Evolutionary conservation across 73 alveolate species (phyloP), one percentile per base, ranked within the genome.

Genomic region (Symbiodinium natans): DNA sequence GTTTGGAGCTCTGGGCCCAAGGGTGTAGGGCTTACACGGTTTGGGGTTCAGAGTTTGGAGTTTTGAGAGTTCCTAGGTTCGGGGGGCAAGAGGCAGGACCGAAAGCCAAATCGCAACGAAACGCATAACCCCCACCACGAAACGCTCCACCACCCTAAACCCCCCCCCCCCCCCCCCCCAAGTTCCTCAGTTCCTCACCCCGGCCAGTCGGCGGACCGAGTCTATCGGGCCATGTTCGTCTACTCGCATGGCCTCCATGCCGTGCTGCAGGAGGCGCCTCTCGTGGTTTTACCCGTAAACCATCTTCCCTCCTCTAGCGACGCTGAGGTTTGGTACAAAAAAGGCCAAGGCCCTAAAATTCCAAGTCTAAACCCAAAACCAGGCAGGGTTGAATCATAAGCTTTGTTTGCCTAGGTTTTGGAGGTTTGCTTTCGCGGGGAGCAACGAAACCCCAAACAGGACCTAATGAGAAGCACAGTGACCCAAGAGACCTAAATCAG

Each of bases 161-260:
- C 71, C 71, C 17, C 1, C 71, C n/a, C 17, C 71, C 31, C 23
- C 23, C 23, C 71, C n/a, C n/a, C n/a, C n/a, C n/a, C n/a, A n/a
- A n/a, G n/a, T n/a, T n/a, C n/a, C n/a, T n/a, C n/a, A n/a, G n/a
- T n/a, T n/a, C n/a, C n/a, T n/a, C n/a, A n/a, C n/a, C n/a, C n/a
- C n/a, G 19, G 56, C 13, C 71, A 88, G 95, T 85, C 95, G 71
- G 86, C 88, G 39, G 98, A 92, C 54, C 98, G 98, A 1, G 98
- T 92, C 63, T 74, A 92, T 82, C 98, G 98, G 48, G 98, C 98
- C 41, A 92, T 92, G 98, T 92, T 92, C 41, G 98, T 92, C 33
- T 92, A 92, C 98, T 92, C 98, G 33, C 98, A 92, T 89, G 98
- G 98, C 39, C 90, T 92, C 48, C 98, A 92, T n/a, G 98, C 98